A percentile compares a stretch with the other conserved stretches of the same genome.
Conservation (phyloP, 176 grass and related monocot species). For the Rhynchospora breviuscula region DNA sequence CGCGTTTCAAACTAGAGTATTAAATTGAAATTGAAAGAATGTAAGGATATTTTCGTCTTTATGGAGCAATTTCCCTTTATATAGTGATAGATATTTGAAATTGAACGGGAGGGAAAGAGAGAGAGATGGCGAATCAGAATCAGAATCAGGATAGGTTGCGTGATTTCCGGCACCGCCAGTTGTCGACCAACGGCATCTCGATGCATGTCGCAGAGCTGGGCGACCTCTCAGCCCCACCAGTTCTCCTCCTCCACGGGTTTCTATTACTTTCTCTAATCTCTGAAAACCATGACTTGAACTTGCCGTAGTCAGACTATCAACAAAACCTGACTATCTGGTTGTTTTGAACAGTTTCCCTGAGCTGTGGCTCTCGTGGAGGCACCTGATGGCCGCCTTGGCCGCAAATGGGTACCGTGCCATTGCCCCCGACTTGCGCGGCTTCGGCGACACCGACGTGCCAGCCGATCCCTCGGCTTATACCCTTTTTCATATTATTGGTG, state of each 20-base stretch:
- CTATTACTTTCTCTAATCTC: no score
- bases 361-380: constrained; percentile 57
- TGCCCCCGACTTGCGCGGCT: constrained; percentile 6
- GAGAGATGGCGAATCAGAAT: no score
- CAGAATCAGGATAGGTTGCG: neutral
- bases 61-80: no score
- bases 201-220: constrained; percentile 47
- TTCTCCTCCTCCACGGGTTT: constrained; percentile 44
- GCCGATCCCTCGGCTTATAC: constrained; percentile 22
- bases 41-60: no score
- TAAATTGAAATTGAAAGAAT: no score
- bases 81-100: no score
- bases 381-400: constrained; percentile 39
- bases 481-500: constrained; percentile 48
- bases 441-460: constrained; percentile 26
- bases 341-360: constrained; percentile 31
- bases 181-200: constrained; percentile 31
- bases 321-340: no score
- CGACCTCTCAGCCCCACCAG: constrained; percentile 15
- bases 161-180: constrained; percentile 42
- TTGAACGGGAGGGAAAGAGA: no score
- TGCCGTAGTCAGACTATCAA: no score
- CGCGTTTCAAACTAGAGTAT: no score
- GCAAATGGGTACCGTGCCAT: constrained; percentile 35
- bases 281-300: no score